phyloP scores from a whole-genome alignment of 2,329 filamentous ascomycete species.

The Ilyonectria destructans region DNA sequence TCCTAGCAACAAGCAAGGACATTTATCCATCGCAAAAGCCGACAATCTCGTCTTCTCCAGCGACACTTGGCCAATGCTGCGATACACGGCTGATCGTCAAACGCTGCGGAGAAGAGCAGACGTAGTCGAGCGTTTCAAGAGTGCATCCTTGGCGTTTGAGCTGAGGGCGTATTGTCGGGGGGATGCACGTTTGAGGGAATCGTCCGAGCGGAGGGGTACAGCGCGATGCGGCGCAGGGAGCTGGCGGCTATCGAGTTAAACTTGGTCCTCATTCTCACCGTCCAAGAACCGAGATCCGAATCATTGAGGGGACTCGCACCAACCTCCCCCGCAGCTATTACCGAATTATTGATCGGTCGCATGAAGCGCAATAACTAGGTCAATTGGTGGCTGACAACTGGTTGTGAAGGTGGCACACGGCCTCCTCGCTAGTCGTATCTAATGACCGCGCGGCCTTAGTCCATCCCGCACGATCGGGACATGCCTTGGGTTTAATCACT shows the following conservation, averaged over 20 bases:
- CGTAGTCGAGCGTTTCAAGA: constrained; percentile 43
- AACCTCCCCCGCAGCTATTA: constrained; percentile 1
- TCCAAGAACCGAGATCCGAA: neutral
- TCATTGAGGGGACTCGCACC: neutral
- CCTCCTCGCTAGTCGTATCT: constrained; percentile 2
- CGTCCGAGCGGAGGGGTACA: constrained; percentile 6
- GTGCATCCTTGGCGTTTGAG: constrained; percentile 40
- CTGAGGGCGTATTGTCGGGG: constrained; percentile 39
- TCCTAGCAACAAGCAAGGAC: constrained; percentile 9
- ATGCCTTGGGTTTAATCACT: neutral
- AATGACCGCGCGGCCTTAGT: constrained; percentile 11
- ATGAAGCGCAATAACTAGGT: neutral
- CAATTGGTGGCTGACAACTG: neutral
- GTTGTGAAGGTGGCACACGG: constrained; percentile 1
- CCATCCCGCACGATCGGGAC: constrained; percentile 12
- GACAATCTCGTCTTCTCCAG: neutral
- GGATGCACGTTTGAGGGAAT: constrained; percentile 33
- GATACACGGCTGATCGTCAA: constrained; percentile 37
- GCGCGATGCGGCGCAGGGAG: neutral
- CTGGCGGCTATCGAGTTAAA: constrained; percentile 5
- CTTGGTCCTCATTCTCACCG: neutral
- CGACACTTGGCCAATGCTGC: constrained; percentile 31
- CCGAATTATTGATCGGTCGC: neutral
- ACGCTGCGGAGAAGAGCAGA: constrained; percentile 35
- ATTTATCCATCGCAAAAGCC: neutral